These are phyloP conservation scores for Colletotrichum sp. DNA, from an alignment of 2,329 filamentous ascomycete species.

Conservation along the genomic window DNA sequence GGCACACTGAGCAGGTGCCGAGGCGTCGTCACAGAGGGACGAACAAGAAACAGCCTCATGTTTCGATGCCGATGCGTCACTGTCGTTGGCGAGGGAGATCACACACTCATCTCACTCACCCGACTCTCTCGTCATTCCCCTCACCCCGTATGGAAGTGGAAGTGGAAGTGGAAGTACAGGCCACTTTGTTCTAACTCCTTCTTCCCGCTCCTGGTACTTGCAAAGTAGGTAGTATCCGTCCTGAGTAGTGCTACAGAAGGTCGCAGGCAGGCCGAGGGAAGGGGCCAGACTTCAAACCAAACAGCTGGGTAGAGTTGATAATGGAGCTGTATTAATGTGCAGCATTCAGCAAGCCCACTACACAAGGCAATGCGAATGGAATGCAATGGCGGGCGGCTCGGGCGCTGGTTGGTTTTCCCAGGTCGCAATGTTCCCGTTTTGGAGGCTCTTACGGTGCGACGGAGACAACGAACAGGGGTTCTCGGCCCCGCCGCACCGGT, in stretches of 20 bases:
- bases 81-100: neutral
- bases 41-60: slow-evolving; percentile 34
- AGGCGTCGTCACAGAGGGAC: slow-evolving; percentile 17
- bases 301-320: slow-evolving; percentile 24
- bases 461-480: slow-evolving; percentile 1
- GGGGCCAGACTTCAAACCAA: slow-evolving; percentile 34
- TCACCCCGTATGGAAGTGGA: neutral
- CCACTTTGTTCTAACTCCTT: neutral
- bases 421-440: neutral
- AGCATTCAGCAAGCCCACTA: neutral
- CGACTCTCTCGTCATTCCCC: neutral
- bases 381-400: neutral
- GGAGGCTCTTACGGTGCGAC: slow-evolving; percentile 15
- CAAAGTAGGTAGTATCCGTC: too few species aligned
- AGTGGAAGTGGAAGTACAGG: neutral
- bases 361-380: neutral
- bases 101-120: neutral
- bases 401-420: neutral
- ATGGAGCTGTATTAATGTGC: slow-evolving; percentile 9
- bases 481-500: slow-evolving; percentile 15
- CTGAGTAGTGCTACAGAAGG: neutral
- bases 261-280: neutral
- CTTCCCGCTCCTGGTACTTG: neutral
- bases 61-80: slow-evolving; percentile 31
- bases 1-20: neutral